Evolutionary conservation across 768 basidiomycete genomes (phyloP).

Genomic region (Rhodotorula kratochvilovae): DNA sequence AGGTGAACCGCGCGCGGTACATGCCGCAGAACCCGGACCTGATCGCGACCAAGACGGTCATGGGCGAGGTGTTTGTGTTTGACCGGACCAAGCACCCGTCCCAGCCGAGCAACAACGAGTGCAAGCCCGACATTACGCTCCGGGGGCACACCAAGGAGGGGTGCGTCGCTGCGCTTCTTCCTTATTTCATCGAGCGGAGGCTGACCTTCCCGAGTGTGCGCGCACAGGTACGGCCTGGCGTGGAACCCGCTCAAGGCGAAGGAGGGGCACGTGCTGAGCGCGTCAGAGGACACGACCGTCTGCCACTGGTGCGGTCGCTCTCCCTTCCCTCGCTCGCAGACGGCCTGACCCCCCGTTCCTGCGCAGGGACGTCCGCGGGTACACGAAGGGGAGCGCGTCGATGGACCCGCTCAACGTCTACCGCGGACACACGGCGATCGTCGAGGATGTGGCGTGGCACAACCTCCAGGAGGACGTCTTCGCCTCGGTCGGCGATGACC

Average conservation of each 20-base stretch:
- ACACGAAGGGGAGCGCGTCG: constrained; percentile 65
- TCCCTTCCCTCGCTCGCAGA: background rate
- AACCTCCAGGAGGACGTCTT: constrained; percentile 73
- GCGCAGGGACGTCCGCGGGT: constrained; percentile 83
- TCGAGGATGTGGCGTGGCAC: constrained; percentile 99
- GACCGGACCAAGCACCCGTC: constrained; percentile 95
- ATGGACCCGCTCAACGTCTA: constrained; percentile 82
- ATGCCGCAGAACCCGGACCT: constrained; percentile 99
- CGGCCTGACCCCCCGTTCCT: background rate
- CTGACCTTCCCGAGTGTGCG: background rate
- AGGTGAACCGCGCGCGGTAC: constrained; percentile 94
- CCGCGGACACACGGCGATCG: constrained; percentile 82
- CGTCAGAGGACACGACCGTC: constrained; percentile 92
- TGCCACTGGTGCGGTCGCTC: constrained; percentile 72
- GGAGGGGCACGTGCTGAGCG: constrained; percentile 77
- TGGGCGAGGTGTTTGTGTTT: constrained; percentile 88
- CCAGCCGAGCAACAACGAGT: constrained; percentile 73
- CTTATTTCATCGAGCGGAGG: background rate
- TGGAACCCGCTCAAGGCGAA: constrained; percentile 73
- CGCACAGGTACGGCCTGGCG: constrained; percentile 74
- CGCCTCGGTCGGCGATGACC: constrained; percentile 93
- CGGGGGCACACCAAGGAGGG: constrained; percentile 90
- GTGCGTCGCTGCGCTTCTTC: constrained; percentile 52
- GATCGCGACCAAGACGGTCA: constrained; percentile 87
- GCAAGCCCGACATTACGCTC: constrained; percentile 83